Evolutionary conservation across 2,329 filamentous ascomycete genomes (phyloP).

Genomic region (Hypomyces rosellus): DNA sequence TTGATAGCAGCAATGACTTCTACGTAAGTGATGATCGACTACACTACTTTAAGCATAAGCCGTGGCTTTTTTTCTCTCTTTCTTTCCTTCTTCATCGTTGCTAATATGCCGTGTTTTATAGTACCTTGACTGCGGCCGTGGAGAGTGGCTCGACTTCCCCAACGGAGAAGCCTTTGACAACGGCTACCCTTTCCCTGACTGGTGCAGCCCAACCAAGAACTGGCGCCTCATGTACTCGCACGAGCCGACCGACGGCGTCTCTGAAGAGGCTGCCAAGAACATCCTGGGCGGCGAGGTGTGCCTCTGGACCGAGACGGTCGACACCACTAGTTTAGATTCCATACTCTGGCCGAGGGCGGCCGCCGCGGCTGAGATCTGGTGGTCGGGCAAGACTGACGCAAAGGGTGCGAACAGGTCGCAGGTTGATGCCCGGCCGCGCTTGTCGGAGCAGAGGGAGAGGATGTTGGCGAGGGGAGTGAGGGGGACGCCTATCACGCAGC

Average conservation of each 20-base stretch:
- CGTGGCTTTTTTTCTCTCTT: background rate
- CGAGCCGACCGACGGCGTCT: conserved; percentile 62
- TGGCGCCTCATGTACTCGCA: conserved; percentile 79
- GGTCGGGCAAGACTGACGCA: conserved; percentile 65
- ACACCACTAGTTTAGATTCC: conserved; percentile 64
- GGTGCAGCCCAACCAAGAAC: conserved; percentile 72
- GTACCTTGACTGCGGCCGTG: conserved; percentile 80
- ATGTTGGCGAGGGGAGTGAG: conserved; percentile 62
- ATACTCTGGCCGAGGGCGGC: conserved; percentile 73
- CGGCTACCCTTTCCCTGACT: conserved; percentile 68
- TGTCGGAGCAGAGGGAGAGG: conserved; percentile 71
- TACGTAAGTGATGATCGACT: conserved; percentile 50
- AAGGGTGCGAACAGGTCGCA: conserved; percentile 64
- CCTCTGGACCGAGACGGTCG: conserved; percentile 74
- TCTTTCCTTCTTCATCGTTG: background rate
- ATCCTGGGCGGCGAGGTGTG: conserved; percentile 78
- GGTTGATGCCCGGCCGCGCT: conserved; percentile 59
- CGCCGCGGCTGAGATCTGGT: conserved; percentile 72
- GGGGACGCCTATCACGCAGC: conserved; percentile 47
- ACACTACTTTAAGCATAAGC: background rate
- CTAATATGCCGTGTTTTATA: conserved; percentile 22
- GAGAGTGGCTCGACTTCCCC: conserved; percentile 69
- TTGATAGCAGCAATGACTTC: conserved; percentile 70
- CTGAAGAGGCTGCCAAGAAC: conserved; percentile 53
- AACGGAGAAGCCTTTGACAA: conserved; percentile 42